A percentile compares a stretch with the other conserved stretches of the same genome.
Conservation (phyloP, 352 stramenopile genomes). For the Phytophthora boehmeriae region DNA sequence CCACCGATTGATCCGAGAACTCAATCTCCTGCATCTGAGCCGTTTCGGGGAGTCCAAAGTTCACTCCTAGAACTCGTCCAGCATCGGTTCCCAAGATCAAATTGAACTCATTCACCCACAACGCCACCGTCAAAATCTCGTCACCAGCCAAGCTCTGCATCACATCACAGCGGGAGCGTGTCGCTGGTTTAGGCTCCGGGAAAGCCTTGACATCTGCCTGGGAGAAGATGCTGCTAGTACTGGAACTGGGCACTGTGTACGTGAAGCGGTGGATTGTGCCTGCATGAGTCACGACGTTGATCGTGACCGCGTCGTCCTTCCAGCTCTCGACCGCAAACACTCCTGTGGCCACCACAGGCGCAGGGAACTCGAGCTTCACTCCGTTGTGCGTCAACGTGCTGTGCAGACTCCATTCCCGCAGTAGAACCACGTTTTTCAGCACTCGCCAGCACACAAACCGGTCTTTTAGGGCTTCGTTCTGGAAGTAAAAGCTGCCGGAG, state of each 20-base stretch:
- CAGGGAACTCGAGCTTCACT: conserved; percentile 62
- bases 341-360: conserved; percentile 58
- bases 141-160: conserved; percentile 50
- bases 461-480: conserved; percentile 68
- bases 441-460: conserved; percentile 79
- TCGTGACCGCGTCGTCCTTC: conserved; percentile 54
- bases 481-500: conserved; percentile 77
- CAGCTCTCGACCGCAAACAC: conserved; percentile 70
- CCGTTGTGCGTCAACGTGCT: conserved; percentile 58
- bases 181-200: conserved; percentile 43
- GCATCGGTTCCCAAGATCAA: conserved; percentile 65
- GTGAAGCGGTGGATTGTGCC: conserved; percentile 73
- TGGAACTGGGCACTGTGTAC: conserved; percentile 44
- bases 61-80: conserved; percentile 68
- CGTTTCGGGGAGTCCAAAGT: conserved; percentile 62
- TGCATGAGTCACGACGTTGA: conserved; percentile 72
- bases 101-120: conserved; percentile 85
- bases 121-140: conserved; percentile 64
- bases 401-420: conserved; percentile 81
- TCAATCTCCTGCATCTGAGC: conserved; percentile 66
- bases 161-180: conserved; percentile 45
- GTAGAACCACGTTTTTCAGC: conserved; percentile 72
- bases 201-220: conserved; percentile 48
- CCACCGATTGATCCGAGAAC: conserved; percentile 73
- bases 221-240: conserved; percentile 62